Evolutionary conservation across 1,139 yeast genomes (phyloP), one percentile per base, ranked within the genome.

Genomic region (Magnusiomyces magnusii): DNA sequence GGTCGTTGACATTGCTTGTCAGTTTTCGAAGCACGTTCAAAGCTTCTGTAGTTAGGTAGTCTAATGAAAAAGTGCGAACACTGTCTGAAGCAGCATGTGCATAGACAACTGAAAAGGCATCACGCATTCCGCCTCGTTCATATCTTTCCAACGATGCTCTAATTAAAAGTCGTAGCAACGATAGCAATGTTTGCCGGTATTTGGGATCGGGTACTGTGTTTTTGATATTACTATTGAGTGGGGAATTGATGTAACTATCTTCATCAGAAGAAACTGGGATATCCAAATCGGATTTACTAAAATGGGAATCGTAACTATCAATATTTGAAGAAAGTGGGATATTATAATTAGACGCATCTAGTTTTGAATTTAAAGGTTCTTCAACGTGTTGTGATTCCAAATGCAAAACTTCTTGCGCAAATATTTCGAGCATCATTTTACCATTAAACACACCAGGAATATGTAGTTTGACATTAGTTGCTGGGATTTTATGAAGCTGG

Each of bases 61-160:
- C 59, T 9, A 51, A 41, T 1, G 55, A 36, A 31, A 27, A 53
- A 1, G 51, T 19, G 31, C 42, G 56, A 3, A 57, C 57, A 17
- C 50, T 42, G n/a, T 52, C 53, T 13, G 42, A 42, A 3, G 53
- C 41, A 17, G 58, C 49, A 9, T 59, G 53, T 25, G 51, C 57
- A n/a, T 41, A 47, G 50, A 49, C 13, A 51, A 52, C 53, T 44
- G 61, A 21, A 57, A 53, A 44, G 53, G 58, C 49, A 55, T 59
- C 34, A 50, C 55, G 13, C 47, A 42, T 10, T 51, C 56, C 49
- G 54, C 58, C 44, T 41, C 57, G 13, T 54, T 17, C 34, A 57
- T 39, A 24, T 55, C 54, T 24, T 23, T 59, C 58, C 2, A 53
- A 34, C 10, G 57, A 39, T 7, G 61, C 42, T n/a, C 54, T 28